These are phyloP conservation scores for Botrytis cinerea DNA, from an alignment of 2,329 filamentous ascomycete species.

Conservation along the genomic window DNA sequence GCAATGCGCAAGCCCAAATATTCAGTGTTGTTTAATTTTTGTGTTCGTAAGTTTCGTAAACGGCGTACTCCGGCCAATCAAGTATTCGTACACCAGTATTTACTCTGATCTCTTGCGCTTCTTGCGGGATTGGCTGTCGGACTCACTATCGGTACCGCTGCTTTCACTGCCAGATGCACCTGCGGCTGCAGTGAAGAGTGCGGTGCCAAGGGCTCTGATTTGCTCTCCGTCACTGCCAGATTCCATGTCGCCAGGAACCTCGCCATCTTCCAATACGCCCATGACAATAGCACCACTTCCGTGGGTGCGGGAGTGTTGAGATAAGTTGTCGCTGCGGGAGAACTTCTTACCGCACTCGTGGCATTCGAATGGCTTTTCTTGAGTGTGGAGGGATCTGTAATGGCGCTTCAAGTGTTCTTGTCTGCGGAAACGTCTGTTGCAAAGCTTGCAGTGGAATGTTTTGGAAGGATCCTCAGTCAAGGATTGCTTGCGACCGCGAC, in stretches of 20 bases:
- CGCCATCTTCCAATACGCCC: constrained; percentile 76
- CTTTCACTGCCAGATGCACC: constrained; percentile 68
- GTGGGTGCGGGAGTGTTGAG: constrained; percentile 93
- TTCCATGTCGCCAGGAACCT: constrained; percentile 51
- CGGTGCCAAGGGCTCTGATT: constrained; percentile 68
- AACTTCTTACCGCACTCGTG: constrained; percentile 99
- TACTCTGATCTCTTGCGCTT: constrained; percentile 75
- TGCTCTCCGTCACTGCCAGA: constrained; percentile 56
- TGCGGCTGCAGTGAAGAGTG: constrained; percentile 78
- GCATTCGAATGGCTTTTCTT: constrained; percentile 98
- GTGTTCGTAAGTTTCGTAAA: constrained; percentile 38
- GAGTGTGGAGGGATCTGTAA: constrained; percentile 96
- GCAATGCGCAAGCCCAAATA: constrained; percentile 31
- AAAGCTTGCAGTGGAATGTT: constrained; percentile 95
- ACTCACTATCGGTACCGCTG: constrained; percentile 54
- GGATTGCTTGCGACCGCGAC: constrained; percentile 97
- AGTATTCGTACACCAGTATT: constrained; percentile 22
- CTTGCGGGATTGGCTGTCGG: constrained; percentile 59
- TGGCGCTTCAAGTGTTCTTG: constrained; percentile 99
- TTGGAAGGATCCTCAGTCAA: constrained; percentile 97
- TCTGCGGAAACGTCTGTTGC: constrained; percentile 94
- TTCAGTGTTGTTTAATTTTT: constrained; percentile 35
- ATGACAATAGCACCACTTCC: constrained; percentile 88
- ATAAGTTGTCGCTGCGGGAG: constrained; percentile 94
- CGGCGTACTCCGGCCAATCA: constrained; percentile 34